These are phyloP conservation scores for Penicillium sp. DNA, from an alignment of 2,329 filamentous ascomycete genomes.

Conservation along the genomic window DNA sequence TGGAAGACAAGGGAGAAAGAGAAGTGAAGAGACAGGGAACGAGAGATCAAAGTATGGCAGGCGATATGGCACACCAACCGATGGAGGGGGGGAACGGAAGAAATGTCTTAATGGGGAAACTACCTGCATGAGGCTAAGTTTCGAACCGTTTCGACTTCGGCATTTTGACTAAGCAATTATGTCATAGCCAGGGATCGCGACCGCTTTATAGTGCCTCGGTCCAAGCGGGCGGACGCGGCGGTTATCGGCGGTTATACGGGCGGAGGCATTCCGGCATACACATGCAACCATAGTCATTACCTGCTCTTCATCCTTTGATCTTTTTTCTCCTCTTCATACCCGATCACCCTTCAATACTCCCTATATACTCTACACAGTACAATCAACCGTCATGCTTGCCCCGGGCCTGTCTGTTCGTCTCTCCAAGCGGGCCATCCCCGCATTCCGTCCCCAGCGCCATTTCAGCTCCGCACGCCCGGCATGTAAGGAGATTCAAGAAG, in stretches of 20 bases:
- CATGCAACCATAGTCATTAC: constrained; percentile 4
- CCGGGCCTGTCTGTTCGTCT: constrained; percentile 28
- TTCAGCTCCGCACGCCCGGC: constrained; percentile 51
- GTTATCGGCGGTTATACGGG: constrained; percentile 26
- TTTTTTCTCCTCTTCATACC: background rate
- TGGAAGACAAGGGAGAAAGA: background rate
- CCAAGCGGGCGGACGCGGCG: constrained; percentile 16
- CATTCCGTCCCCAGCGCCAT: constrained; percentile 47
- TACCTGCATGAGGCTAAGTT: background rate
- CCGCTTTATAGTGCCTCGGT: constrained; percentile 25
- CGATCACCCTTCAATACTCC: background rate
- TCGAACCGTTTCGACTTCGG: background rate
- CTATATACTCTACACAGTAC: background rate
- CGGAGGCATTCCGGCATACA: constrained; percentile 20
- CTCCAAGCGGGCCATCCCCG: constrained; percentile 35
- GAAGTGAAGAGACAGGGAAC: background rate
- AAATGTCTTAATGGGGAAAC: constrained; percentile 22
- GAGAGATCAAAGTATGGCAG: background rate
- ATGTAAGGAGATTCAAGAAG: constrained; percentile 72
- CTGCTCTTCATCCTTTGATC: constrained; percentile 1
- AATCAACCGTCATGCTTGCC: constrained; percentile 21
- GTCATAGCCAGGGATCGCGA: constrained; percentile 10
- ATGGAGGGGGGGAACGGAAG: constrained; percentile 20
- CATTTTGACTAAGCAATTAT: constrained; percentile 7
- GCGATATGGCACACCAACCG: constrained; percentile 6